These are phyloP conservation scores for Tanozyma kutaoensis DNA, from an alignment of 805 yeast species.

Conservation along the genomic window DNA sequence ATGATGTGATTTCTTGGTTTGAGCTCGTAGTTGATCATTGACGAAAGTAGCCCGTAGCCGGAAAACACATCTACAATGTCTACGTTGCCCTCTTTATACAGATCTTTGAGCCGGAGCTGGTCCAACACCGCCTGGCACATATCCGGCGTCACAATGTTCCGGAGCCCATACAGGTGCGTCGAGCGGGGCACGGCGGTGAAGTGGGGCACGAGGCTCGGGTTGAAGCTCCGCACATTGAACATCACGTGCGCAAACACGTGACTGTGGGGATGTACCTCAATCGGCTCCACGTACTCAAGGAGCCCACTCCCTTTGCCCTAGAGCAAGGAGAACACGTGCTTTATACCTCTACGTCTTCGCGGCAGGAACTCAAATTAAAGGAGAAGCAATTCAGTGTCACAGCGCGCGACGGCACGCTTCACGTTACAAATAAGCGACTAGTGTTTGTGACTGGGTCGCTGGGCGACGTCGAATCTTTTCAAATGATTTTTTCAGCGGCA, in stretches of 20 bases:
- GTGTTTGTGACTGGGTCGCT: slow-evolving; percentile 23
- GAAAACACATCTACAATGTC: slow-evolving; percentile 50
- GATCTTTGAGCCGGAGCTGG: slow-evolving; percentile 26
- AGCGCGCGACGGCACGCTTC: slow-evolving; percentile 25
- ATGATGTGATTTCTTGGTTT: slow-evolving; percentile 53
- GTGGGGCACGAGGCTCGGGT: slow-evolving; percentile 13
- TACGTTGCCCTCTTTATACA: slow-evolving; percentile 19
- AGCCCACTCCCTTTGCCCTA: slow-evolving; percentile 6
- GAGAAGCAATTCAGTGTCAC: slow-evolving; percentile 14
- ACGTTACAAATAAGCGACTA: slow-evolving; percentile 27
- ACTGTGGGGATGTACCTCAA: background rate
- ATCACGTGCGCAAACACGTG: too few relatives aligned
- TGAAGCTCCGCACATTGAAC: too few relatives aligned
- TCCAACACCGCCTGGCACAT: slow-evolving; percentile 29
- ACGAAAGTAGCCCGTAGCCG: slow-evolving; percentile 47
- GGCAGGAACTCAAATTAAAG: slow-evolving; percentile 17
- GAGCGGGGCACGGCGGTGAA: slow-evolving; percentile 9
- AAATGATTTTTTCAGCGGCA: slow-evolving; percentile 15
- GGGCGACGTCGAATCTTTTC: slow-evolving; percentile 30
- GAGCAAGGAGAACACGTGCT: slow-evolving; percentile 6
- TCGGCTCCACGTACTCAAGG: background rate
- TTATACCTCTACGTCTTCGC: slow-evolving; percentile 5
- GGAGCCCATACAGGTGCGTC: slow-evolving; percentile 13
- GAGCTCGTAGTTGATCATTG: slow-evolving; percentile 44
- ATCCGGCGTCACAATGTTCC: slow-evolving; percentile 9